These are phyloP conservation scores for Lumnitzera racemosa DNA, from an alignment of 345 rosid genomes.

Conservation along the genomic window DNA sequence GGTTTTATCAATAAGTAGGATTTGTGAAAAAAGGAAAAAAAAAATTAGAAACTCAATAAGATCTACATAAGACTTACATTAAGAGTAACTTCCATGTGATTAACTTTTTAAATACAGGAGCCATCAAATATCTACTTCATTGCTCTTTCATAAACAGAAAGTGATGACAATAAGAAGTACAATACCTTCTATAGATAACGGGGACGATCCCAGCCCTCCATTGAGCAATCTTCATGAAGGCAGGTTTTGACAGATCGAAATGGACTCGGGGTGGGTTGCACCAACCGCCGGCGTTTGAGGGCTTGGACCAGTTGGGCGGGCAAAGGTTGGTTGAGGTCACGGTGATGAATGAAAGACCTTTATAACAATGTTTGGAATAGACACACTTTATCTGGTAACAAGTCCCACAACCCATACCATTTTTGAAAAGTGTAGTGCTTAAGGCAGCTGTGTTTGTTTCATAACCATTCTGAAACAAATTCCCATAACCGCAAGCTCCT, in stretches of 20 bases:
- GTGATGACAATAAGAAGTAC: background rate
- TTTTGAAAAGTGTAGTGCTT: slow-evolving; percentile 60
- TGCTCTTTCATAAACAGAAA: background rate
- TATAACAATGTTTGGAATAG: slow-evolving; percentile 42
- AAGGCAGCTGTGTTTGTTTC: slow-evolving; percentile 63
- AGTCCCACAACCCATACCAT: slow-evolving; percentile 73
- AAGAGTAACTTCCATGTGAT: no score
- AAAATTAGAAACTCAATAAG: no score
- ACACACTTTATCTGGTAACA: slow-evolving; percentile 65
- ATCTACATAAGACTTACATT: no score
- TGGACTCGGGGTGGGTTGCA: slow-evolving; percentile 85
- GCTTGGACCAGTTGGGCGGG: slow-evolving; percentile 67
- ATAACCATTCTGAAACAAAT: slow-evolving; percentile 53
- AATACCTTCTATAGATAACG: slow-evolving; percentile 56
- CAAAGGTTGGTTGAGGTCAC: slow-evolving; percentile 79
- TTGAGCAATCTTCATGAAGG: slow-evolving; percentile 75
- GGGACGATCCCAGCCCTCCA: slow-evolving; percentile 89
- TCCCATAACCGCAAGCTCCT: slow-evolving; percentile 88
- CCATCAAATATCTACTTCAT: no score
- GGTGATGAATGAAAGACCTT: slow-evolving; percentile 27
- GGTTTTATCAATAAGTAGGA: no score
- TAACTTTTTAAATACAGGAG: no score
- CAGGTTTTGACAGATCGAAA: slow-evolving; percentile 83
- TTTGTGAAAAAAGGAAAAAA: no score
- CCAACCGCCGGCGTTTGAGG: slow-evolving; percentile 78